These are phyloP conservation scores for Quercus mongolica DNA, from an alignment of 306 rosid species.

Conservation along the genomic window DNA sequence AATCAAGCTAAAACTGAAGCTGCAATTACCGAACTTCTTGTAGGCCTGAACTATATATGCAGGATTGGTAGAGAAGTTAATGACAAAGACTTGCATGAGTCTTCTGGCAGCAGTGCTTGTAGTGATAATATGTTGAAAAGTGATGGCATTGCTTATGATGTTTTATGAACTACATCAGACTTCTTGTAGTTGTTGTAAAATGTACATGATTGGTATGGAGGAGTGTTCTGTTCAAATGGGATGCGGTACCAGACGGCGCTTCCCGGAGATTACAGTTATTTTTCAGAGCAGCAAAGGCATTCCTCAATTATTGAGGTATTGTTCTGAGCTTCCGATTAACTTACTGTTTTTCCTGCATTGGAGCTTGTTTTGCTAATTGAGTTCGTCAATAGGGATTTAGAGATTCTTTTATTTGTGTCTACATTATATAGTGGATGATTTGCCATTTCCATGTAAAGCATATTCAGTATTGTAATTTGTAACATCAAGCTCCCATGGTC, in stretches of 20 bases:
- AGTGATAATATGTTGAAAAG: conserved; percentile 17
- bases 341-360: not conserved
- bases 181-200: not conserved
- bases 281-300: not conserved
- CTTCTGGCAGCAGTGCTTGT: conserved; percentile 10
- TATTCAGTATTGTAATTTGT: not conserved
- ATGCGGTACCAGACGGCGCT: conserved; percentile 4
- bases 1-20: conserved; percentile 65
- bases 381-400: not conserved
- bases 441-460: conserved; percentile 2
- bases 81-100: conserved; percentile 20
- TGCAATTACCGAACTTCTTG: conserved; percentile 69
- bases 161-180: not conserved
- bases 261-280: not conserved
- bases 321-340: not conserved
- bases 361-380: conserved; percentile 1
- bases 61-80: conserved; percentile 18
- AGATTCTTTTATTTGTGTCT: conserved; percentile 5
- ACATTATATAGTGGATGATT: not conserved
- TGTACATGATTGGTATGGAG: conserved; percentile 16
- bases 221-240: conserved; percentile 20
- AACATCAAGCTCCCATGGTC: not conserved
- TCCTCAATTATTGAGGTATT: not conserved
- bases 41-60: conserved; percentile 67
- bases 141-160: conserved; percentile 12